Evolutionary conservation across 2,329 filamentous ascomycete species (phyloP).

Genomic region (Trichoderma sp.): DNA sequence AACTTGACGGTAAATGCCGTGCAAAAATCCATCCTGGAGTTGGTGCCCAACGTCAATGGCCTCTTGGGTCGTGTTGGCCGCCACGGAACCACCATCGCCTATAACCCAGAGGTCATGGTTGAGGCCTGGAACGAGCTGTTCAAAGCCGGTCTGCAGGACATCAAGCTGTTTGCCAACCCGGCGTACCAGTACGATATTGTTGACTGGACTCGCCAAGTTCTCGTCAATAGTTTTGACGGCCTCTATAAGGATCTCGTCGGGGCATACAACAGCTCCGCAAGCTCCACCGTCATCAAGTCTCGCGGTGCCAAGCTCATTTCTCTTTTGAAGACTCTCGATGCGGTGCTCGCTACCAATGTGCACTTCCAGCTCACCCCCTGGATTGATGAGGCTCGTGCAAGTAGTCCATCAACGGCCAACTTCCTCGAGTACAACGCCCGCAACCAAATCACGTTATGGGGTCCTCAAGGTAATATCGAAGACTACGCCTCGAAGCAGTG

Average conservation of each 20-base stretch:
- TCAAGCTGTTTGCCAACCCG: conserved; percentile 38
- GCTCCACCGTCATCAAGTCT: conserved; percentile 25
- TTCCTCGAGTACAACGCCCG: conserved; percentile 46
- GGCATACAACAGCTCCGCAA: conserved; percentile 25
- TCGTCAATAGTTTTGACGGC: conserved; percentile 44
- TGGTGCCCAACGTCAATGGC: conserved; percentile 41
- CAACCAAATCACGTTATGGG: conserved; percentile 52
- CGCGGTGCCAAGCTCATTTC: conserved; percentile 31
- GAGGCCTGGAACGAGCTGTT: conserved; percentile 40
- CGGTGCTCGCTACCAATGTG: conserved; percentile 39
- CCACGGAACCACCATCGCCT: conserved; percentile 41
- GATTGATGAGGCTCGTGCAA: conserved; percentile 39
- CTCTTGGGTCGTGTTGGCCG: conserved; percentile 40
- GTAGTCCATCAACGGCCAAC: conserved; percentile 26
- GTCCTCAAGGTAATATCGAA: conserved; percentile 43
- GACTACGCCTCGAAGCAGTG: conserved; percentile 51
- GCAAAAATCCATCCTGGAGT: conserved; percentile 45
- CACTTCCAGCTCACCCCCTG: conserved; percentile 43
- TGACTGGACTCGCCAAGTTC: conserved; percentile 48
- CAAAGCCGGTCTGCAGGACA: conserved; percentile 31
- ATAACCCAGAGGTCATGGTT: conserved; percentile 38
- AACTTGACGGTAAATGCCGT: conserved; percentile 41
- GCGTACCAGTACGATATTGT: conserved; percentile 46
- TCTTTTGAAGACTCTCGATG: conserved; percentile 39
- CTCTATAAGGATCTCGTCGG: conserved; percentile 37